Percentiles rank a stretch among this genome's conserved stretches.
phyloP scores from a whole-genome alignment of 305 asterid genomes.

The Fraxinus sp. region DNA sequence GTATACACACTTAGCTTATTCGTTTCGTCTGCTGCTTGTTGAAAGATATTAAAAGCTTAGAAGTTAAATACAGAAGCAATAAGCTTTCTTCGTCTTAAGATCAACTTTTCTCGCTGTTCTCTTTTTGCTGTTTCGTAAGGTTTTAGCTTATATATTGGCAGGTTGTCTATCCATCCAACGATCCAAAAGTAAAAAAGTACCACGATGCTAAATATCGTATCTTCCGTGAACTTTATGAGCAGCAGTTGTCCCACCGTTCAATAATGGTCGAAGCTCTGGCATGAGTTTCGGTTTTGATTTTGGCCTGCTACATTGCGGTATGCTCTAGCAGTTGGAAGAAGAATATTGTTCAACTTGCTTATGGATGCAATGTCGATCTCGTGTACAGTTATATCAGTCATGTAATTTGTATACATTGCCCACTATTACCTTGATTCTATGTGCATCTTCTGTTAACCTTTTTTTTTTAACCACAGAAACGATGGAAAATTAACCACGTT shows the following conservation, averaged over 20 bases:
- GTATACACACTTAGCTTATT: neutral
- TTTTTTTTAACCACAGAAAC: neutral
- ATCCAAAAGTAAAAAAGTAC: conserved; percentile 67
- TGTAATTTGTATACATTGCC: conserved; percentile 11
- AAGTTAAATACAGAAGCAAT: neutral
- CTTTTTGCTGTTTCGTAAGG: neutral
- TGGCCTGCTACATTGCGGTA: neutral
- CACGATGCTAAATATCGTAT: conserved; percentile 86
- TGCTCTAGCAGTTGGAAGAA: neutral
- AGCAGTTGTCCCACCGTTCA: conserved; percentile 74
- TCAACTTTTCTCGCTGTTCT: neutral
- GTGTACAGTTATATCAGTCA: neutral
- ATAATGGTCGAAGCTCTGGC: conserved; percentile 70
- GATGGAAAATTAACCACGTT: neutral
- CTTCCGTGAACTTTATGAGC: conserved; percentile 77
- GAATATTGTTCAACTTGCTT: neutral
- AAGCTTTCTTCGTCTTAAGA: neutral
- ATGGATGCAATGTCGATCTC: neutral
- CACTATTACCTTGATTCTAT: neutral
- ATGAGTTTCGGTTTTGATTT: conserved; percentile 22
- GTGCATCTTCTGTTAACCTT: conserved; percentile 1
- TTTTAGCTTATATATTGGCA: conserved; percentile 29
- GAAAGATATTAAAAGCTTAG: neutral
- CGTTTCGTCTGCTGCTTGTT: neutral
- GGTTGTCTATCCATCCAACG: conserved; percentile 80